A percentile compares a stretch with the other conserved stretches of the same genome.
Evolutionary conservation across 129 eudicot genomes (phyloP).

Genomic region (Silybum marianum): DNA sequence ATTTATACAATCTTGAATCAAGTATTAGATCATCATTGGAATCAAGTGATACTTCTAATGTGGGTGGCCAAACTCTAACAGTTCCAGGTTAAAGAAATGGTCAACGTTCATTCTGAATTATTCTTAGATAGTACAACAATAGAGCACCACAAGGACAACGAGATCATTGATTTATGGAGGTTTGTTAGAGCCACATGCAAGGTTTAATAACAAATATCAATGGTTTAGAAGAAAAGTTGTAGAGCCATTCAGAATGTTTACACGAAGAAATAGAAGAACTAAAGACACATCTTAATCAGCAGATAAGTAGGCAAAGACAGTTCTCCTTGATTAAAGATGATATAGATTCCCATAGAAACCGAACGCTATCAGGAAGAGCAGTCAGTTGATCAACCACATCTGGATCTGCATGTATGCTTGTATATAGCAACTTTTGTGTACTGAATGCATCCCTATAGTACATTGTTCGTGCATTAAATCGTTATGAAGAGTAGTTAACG

Average conservation of each 20-base stretch:
- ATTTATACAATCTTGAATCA: slow-evolving; percentile 51
- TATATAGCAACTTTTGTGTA: too few relatives aligned
- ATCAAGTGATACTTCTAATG: slow-evolving; percentile 33
- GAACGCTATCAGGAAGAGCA: slow-evolving; percentile 49
- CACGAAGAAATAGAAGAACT: too few relatives aligned
- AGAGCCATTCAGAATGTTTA: slow-evolving; percentile 43
- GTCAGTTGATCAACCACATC: too few relatives aligned
- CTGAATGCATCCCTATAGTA: too few relatives aligned
- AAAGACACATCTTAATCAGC: too few relatives aligned
- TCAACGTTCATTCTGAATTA: slow-evolving; percentile 5
- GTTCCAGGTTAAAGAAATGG: slow-evolving; percentile 40
- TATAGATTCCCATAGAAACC: slow-evolving; percentile 83
- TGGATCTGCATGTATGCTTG: too few relatives aligned
- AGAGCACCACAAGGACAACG: slow-evolving; percentile 34
- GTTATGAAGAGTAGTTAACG: too few relatives aligned
- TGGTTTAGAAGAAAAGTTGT: slow-evolving; percentile 47
- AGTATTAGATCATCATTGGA: slow-evolving; percentile 47
- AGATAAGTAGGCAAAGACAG: slow-evolving; percentile 14
- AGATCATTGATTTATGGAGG: slow-evolving; percentile 38
- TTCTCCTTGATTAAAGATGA: slow-evolving; percentile 62
- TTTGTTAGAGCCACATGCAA: slow-evolving; percentile 46
- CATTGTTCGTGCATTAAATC: too few relatives aligned
- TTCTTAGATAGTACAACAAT: slow-evolving; percentile 31
- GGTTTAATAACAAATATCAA: slow-evolving; percentile 40
- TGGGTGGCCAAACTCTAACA: slow-evolving; percentile 33